Evolutionary conservation across 1,284 basidiomycete species (phyloP), one percentile per base, ranked within the genome.

Genomic region (Cronartium ribicola): DNA sequence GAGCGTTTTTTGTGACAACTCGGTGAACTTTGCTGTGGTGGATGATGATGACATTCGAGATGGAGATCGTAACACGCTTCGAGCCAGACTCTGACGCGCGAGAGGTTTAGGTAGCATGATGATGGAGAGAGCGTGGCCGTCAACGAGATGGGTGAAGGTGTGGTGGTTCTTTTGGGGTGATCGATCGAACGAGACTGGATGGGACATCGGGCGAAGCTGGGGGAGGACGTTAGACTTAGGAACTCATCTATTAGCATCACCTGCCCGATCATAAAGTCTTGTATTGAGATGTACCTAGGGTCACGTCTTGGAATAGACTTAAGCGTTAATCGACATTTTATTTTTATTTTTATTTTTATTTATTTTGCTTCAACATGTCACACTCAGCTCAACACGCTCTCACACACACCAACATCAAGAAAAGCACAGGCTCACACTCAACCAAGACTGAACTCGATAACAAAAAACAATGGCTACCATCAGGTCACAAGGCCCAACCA

Each of bases 51-150:
- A 2, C 6, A 14, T 51, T 14, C 4, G 22, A 29, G 29, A 29
- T 29, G 29, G 29, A 1, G 29, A 29, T 29, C 29, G 29, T 7
- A 29, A 60, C 22, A 60, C 44, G n/a, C 46, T 60, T 22, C 55
- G 61, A 22, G 67, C 55, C 3, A 60, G 29, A 36, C 67, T 39
- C 17, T 41, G 37, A 29, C 55, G 37, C 29, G 51, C n/a, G n/a
- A 41, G 55, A 51, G 43, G 22, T 1, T 20, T 67, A 40, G 55
- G 20, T 51, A 46, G 48, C 41, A 22, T 40, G 37, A 68, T n/a
- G 20, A 37, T 41, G 48, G 46, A 59, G 7, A 68, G 48, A 68
- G 67, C 10, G 67, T 55, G 48, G 14, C 46, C 67, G 61, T 68
- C 22, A 40, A 39, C 1, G 36, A n/a, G 62, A 13, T 40, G 1